A percentile compares a stretch with the other conserved stretches of the same genome.
These are phyloP conservation scores for Lasiosphaeriaceae sp. DNA, from an alignment of 495 filamentous ascomycete genomes.

Conservation along the genomic window DNA sequence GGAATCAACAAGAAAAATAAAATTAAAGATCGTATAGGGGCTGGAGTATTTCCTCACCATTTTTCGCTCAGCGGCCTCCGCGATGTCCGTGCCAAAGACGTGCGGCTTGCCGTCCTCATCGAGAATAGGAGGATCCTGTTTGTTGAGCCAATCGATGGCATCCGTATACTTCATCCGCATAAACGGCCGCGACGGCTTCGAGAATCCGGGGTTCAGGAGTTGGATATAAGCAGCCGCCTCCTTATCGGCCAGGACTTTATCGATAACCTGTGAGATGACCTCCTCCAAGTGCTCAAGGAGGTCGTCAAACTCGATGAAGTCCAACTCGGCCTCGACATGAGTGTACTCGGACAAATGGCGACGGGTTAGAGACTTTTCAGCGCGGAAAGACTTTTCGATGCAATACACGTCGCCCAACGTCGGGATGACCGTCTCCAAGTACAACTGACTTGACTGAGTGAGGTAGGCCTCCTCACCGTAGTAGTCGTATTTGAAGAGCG, in stretches of 20 bases:
- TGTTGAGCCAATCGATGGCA: conserved; percentile 87
- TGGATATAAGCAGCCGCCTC: conserved; percentile 65
- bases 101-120: conserved; percentile 93
- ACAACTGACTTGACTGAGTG: conserved; percentile 96
- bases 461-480: conserved; percentile 92
- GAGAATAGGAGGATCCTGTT: conserved; percentile 65
- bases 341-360: conserved; percentile 93
- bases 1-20: too few species aligned
- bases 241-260: conserved; percentile 68
- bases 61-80: conserved; percentile 90
- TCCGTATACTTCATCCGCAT: conserved; percentile 92
- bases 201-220: conserved; percentile 83
- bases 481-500: conserved; percentile 91
- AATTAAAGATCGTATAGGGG: too few species aligned
- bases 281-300: conserved; percentile 87
- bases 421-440: conserved; percentile 92
- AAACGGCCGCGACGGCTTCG: conserved; percentile 81
- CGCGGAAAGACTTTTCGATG: conserved; percentile 97
- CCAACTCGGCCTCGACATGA: conserved; percentile 93
- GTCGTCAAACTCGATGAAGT: conserved; percentile 92
- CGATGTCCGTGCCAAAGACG: conserved; percentile 94
- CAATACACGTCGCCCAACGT: conserved; percentile 93
- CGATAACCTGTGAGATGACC: conserved; percentile 83
- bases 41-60: too few species aligned
- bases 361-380: conserved; percentile 91